These are phyloP conservation scores for Tolypocladium nubicola DNA, from an alignment of 2,329 filamentous ascomycete genomes.

Conservation along the genomic window DNA sequence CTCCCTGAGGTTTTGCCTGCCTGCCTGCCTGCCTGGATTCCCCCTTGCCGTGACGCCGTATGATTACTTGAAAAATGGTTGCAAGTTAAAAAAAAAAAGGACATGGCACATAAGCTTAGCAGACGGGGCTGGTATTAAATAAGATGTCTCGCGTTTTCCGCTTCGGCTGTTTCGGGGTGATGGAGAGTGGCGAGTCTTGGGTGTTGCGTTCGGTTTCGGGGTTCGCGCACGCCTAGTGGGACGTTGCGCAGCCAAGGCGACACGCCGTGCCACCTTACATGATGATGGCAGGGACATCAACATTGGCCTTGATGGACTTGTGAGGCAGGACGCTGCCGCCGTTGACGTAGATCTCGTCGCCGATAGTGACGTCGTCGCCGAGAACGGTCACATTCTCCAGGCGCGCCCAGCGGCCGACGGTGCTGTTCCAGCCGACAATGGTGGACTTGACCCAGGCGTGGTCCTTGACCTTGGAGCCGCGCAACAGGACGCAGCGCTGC, in stretches of 20 bases:
- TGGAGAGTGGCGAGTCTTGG: background rate
- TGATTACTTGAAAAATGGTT: background rate
- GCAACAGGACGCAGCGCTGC: conserved; percentile 83
- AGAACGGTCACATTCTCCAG: conserved; percentile 97
- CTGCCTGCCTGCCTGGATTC: conserved; percentile 4
- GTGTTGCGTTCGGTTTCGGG: background rate
- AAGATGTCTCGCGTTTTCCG: background rate
- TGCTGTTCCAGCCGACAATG: conserved; percentile 97
- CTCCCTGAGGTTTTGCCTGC: conserved; percentile 4
- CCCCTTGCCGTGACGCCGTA: conserved; percentile 7
- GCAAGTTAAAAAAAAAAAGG: background rate
- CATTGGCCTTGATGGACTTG: conserved; percentile 98
- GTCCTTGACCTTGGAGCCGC: conserved; percentile 91
- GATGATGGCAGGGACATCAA: conserved; percentile 67
- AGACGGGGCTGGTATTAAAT: background rate
- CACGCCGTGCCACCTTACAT: conserved; percentile 36
- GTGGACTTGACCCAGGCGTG: conserved; percentile 98
- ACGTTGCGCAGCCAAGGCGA: background rate
- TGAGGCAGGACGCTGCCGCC: conserved; percentile 90
- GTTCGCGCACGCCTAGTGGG: background rate
- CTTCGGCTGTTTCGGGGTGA: background rate
- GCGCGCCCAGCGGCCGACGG: conserved; percentile 88
- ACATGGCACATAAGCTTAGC: conserved; percentile 1
- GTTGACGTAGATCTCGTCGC: conserved; percentile 97
- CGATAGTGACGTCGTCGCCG: conserved; percentile 94